Percentiles rank a stretch among this genome's conserved stretches.
phyloP scores from a whole-genome alignment of 228 moss, liverwort and hornwort genomes.

The Sphagnum fallax region DNA sequence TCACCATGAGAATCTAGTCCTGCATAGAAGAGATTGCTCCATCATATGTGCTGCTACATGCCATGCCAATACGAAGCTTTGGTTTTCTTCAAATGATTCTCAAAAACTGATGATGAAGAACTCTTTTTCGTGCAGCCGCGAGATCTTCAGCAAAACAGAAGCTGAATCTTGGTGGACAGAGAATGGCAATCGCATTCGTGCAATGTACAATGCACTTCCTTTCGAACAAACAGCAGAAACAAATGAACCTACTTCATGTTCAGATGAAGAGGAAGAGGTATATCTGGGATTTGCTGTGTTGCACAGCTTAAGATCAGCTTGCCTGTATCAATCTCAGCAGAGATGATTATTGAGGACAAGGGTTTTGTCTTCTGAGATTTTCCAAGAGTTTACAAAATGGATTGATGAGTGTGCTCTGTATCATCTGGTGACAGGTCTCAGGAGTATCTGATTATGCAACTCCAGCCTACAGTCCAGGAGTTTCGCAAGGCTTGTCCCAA shows the following conservation, averaged over 20 bases:
- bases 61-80: too few relatives aligned
- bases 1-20: too few relatives aligned
- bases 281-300: too few relatives aligned
- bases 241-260: constrained; percentile 38
- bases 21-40: too few relatives aligned
- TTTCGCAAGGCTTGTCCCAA: not conserved
- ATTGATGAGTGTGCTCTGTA: too few relatives aligned
- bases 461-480: constrained; percentile 51
- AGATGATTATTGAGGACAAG: too few relatives aligned
- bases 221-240: constrained; percentile 42
- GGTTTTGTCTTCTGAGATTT: too few relatives aligned
- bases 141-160: constrained; percentile 61
- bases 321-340: too few relatives aligned
- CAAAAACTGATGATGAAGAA: too few relatives aligned
- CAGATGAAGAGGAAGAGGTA: constrained; percentile 45
- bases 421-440: constrained; percentile 25
- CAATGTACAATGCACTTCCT: constrained; percentile 53
- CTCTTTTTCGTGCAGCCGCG: constrained; percentile 25
- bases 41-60: too few relatives aligned
- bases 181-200: constrained; percentile 49
- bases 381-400: too few relatives aligned
- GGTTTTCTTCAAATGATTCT: too few relatives aligned
- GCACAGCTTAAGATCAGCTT: not conserved
- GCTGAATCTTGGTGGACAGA: constrained; percentile 65
- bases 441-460: constrained; percentile 55